Percentiles rank a stretch among this genome's conserved stretches.
phyloP scores from a whole-genome alignment of 768 basidiomycete genomes.

The Amylocystis lapponica region DNA sequence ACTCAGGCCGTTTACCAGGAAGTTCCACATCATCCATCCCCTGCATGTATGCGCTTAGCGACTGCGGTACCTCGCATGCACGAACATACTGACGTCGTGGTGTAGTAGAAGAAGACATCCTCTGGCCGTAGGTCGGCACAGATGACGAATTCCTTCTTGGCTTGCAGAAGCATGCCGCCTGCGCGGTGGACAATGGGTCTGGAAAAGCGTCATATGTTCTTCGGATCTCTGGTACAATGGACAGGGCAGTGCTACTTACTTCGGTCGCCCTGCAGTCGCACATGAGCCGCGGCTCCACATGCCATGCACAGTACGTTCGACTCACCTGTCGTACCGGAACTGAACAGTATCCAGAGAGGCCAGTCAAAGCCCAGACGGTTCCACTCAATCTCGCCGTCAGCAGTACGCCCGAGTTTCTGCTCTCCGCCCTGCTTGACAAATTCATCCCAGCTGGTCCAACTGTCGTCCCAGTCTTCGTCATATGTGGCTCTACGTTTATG shows the following conservation, averaged over 20 bases:
- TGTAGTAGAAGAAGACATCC: slow-evolving; percentile 81
- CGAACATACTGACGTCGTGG: slow-evolving; percentile 55
- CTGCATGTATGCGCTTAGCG: slow-evolving; percentile 28
- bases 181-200: slow-evolving; percentile 77
- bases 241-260: slow-evolving; percentile 34
- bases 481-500: slow-evolving; percentile 29
- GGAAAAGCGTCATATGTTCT: slow-evolving; percentile 3
- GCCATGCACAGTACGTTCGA: slow-evolving; percentile 1
- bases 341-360: slow-evolving; percentile 86
- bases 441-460: slow-evolving; percentile 50
- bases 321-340: slow-evolving; percentile 75
- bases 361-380: slow-evolving; percentile 57
- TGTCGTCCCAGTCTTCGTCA: slow-evolving; percentile 34
- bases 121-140: slow-evolving; percentile 59
- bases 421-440: slow-evolving; percentile 45
- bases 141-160: slow-evolving; percentile 64
- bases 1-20: slow-evolving; percentile 60
- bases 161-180: slow-evolving; percentile 72
- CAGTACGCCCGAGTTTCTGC: slow-evolving; percentile 41
- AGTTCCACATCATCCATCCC: slow-evolving; percentile 94
- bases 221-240: too few species aligned
- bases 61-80: neutral
- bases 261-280: slow-evolving; percentile 41
- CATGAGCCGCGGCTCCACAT: neutral
- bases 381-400: slow-evolving; percentile 60